phyloP scores from a whole-genome alignment of 1,139 yeast species.

The Debaryomyces udenii region DNA sequence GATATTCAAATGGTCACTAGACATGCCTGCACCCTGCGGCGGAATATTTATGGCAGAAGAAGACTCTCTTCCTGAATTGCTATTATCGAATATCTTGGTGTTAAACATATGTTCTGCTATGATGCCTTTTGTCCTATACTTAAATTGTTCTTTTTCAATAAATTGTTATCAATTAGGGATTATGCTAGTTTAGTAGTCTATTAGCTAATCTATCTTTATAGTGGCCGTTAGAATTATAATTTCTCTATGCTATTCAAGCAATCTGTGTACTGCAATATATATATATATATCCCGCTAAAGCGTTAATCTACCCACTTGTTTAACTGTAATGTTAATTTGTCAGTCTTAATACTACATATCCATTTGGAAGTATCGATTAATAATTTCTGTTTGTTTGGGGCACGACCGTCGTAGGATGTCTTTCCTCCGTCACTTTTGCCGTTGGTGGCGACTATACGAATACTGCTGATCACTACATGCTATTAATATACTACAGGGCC shows the following conservation, averaged over 20 bases:
- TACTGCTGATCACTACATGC: not conserved
- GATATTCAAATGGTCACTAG: conserved; percentile 18
- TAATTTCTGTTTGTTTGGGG: not conserved
- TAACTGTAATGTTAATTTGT: too few species aligned
- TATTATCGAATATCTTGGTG: conserved; percentile 36
- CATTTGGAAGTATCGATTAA: not conserved
- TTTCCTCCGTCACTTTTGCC: not conserved
- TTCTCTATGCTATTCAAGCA: not conserved
- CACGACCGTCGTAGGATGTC: not conserved
- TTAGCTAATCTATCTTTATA: conserved; percentile 3
- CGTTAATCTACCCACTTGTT: not conserved
- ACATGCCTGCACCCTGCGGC: conserved; percentile 12
- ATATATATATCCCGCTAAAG: not conserved
- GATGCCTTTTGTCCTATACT: too few species aligned
- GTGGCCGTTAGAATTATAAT: not conserved
- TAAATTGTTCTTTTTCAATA: too few species aligned
- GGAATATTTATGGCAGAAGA: conserved; percentile 23
- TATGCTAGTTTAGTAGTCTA: conserved; percentile 5
- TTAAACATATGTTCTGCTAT: conserved; percentile 28
- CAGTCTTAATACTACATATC: not conserved
- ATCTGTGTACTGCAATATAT: not conserved
- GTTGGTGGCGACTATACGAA: not conserved
- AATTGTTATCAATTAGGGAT: conserved; percentile 8
- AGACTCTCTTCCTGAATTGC: conserved; percentile 15
- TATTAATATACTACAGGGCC: not conserved